Conservation (phyloP, 2,329 filamentous ascomycete genomes). For the Trichoderma lentiforme region DNA sequence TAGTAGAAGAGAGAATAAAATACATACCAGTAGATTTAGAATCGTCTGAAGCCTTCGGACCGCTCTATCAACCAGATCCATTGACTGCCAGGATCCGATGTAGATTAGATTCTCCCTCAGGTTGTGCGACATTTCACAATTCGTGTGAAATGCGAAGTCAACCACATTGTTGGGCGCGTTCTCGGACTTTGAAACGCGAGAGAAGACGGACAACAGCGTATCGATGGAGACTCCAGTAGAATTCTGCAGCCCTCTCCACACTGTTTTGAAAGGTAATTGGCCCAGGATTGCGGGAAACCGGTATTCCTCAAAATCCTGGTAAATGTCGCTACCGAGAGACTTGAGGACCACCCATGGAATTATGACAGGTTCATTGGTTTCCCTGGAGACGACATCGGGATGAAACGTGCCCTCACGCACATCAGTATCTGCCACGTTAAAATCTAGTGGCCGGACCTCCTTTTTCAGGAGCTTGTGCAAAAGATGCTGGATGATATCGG, state of each 20-base stretch:
- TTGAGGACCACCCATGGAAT: constrained; percentile 26
- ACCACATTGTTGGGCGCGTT: neutral
- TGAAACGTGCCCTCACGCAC: neutral
- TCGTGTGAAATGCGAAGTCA: constrained; percentile 20
- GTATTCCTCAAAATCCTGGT: constrained; percentile 21
- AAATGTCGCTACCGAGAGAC: neutral
- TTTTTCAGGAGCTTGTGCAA: constrained; percentile 18
- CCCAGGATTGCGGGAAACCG: constrained; percentile 26
- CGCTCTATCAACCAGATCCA: constrained; percentile 18
- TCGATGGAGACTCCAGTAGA: constrained; percentile 8
- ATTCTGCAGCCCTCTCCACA: constrained; percentile 28
- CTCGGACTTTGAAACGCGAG: constrained; percentile 18
- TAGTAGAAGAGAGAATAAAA: neutral
- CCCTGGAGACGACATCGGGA: constrained; percentile 24
- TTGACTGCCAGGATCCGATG: constrained; percentile 24
- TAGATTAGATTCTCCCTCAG: constrained; percentile 28
- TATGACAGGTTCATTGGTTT: constrained; percentile 20
- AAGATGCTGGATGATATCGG: constrained; percentile 21
- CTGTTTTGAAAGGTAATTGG: constrained; percentile 20
- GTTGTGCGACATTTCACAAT: constrained; percentile 30
- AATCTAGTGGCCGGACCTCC: neutral
- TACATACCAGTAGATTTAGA: constrained; percentile 10
- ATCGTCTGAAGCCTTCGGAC: constrained; percentile 18
- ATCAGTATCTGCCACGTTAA: constrained; percentile 20
- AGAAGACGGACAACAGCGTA: constrained; percentile 22